phyloP scores from a whole-genome alignment of 108 stramenopile genomes.

The Nitzschia palea region DNA sequence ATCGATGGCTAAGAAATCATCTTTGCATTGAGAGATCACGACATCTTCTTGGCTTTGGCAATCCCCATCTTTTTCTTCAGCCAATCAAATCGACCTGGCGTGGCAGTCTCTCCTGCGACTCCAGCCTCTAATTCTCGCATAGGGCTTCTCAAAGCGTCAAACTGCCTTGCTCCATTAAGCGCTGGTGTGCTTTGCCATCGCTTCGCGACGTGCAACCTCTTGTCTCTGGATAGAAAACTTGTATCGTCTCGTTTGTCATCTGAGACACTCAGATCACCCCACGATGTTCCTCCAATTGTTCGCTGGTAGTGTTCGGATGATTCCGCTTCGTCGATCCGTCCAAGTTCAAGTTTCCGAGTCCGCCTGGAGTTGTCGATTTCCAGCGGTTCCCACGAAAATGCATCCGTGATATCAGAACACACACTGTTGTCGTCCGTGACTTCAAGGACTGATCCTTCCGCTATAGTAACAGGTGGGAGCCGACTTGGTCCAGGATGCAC shows the following conservation, averaged over 20 bases:
- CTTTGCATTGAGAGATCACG: too few species aligned
- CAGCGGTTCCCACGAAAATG: conserved; percentile 6
- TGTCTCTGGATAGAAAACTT: neutral
- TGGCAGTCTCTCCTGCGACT: neutral
- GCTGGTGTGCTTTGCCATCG: conserved; percentile 12
- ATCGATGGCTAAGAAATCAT: too few species aligned
- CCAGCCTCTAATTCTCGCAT: too few species aligned
- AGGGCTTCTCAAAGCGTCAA: neutral
- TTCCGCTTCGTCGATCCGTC: conserved; percentile 4
- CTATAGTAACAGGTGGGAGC: neutral
- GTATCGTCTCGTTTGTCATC: neutral
- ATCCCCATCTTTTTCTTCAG: neutral
- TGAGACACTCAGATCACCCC: conserved; percentile 2
- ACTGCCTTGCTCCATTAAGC: neutral
- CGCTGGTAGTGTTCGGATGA: neutral
- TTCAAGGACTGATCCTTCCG: conserved; percentile 4
- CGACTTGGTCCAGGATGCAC: neutral
- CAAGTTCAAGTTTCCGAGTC: neutral
- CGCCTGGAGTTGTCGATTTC: neutral
- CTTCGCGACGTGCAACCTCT: conserved; percentile 5
- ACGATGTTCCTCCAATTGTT: neutral
- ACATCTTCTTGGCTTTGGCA: too few species aligned
- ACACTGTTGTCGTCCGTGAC: conserved; percentile 10
- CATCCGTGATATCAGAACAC: conserved; percentile 7
- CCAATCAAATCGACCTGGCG: neutral